phyloP scores from a whole-genome alignment of 2,329 filamentous ascomycete species.

The Hortaea sp. region DNA sequence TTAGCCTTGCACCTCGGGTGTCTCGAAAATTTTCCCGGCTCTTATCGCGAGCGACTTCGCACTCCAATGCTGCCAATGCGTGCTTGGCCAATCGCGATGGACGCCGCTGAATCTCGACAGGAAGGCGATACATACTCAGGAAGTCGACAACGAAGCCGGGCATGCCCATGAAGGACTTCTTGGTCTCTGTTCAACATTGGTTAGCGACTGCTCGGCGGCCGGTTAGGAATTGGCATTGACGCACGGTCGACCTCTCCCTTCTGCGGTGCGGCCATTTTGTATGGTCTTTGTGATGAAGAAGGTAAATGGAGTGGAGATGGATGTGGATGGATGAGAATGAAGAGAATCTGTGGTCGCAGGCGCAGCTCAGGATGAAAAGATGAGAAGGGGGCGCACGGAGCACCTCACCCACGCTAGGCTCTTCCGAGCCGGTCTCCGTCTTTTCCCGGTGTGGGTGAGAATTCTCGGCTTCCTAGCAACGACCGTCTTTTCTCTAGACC shows the following conservation, averaged over 20 bases:
- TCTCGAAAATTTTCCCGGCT: slow-evolving; percentile 12
- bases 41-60: slow-evolving; percentile 19
- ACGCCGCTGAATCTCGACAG: not conserved
- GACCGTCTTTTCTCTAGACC: no score
- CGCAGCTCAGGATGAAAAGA: no score
- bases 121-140: slow-evolving; percentile 67
- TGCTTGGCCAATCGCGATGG: slow-evolving; percentile 2
- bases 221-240: not conserved
- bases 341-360: no score
- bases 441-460: no score
- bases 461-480: no score
- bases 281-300: no score
- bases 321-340: no score
- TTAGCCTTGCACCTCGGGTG: not conserved
- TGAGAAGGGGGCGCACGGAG: no score
- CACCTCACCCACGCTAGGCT: no score
- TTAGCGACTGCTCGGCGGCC: not conserved
- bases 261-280: no score
- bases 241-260: not conserved
- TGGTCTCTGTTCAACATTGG: not conserved
- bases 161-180: slow-evolving; percentile 21
- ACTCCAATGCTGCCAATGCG: slow-evolving; percentile 7
- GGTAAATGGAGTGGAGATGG: no score
- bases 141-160: slow-evolving; percentile 90
- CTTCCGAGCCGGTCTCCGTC: no score